Conservation (phyloP, 2,329 filamentous ascomycete species). For the Claviceps quebecensis region DNA sequence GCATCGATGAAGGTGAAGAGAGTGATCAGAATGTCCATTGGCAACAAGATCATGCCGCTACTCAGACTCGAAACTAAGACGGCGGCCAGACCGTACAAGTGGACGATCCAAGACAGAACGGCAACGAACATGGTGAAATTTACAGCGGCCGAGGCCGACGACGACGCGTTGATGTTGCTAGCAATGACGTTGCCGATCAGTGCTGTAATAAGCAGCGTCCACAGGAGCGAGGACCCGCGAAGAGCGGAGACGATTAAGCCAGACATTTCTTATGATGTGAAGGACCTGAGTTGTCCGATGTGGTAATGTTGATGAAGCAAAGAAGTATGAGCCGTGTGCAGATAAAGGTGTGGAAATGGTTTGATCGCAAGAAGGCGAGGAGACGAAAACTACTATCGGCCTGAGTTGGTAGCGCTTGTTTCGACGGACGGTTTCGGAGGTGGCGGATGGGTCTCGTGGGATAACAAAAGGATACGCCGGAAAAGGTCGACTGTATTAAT, state of each 20-base stretch:
- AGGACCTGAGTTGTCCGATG: not conserved
- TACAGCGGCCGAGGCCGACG: slow-evolving; percentile 31
- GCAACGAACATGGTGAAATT: slow-evolving; percentile 59
- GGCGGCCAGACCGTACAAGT: slow-evolving; percentile 47
- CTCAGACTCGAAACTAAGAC: slow-evolving; percentile 38
- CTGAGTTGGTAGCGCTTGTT: not conserved
- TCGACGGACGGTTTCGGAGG: not conserved
- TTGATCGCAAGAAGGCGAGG: not conserved
- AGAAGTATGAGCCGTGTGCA: not conserved
- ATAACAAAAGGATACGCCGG: not conserved
- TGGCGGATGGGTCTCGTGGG: not conserved
- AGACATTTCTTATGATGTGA: slow-evolving; percentile 10
- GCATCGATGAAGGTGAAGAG: slow-evolving; percentile 59
- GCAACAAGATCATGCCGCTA: slow-evolving; percentile 37
- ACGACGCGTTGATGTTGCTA: slow-evolving; percentile 29
- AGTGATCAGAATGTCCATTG: slow-evolving; percentile 43
- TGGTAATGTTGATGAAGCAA: not conserved
- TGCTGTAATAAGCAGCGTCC: slow-evolving; percentile 38
- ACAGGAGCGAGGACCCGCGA: slow-evolving; percentile 35
- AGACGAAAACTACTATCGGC: too few species aligned
- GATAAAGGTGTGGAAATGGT: not conserved
- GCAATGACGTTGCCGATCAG: slow-evolving; percentile 46
- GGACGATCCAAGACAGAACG: slow-evolving; percentile 49
- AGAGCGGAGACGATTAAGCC: slow-evolving; percentile 30
- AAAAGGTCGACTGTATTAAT: not conserved